Evolutionary conservation across 306 rosid genomes (phyloP), one percentile per base, ranked within the genome.

Genomic region (Vigna mungo): DNA sequence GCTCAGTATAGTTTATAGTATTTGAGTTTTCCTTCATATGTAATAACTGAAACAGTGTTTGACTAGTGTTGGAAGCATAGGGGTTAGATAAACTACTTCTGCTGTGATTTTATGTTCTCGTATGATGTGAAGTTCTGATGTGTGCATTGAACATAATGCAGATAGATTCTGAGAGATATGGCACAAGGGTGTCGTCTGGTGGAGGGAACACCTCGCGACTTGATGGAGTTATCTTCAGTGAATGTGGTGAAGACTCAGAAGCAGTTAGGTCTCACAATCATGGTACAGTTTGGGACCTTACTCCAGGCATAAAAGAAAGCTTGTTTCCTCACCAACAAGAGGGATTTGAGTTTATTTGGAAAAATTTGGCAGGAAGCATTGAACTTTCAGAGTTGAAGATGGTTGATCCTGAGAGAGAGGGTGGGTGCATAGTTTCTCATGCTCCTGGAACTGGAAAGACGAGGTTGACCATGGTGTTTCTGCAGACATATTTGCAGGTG

Each of bases 371-470:
- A 7, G 81, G 85, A 69, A 81, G 36, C 75, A 78, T 18, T 2
- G 67, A 78, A 27, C 76, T 78, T n/a, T 11, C 7, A 0, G 14
- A 14, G 52, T 39, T 85, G 51, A 78, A 69, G 72, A 81, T 12
- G 21, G 60, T 48, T 51, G 73, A 68, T n/a, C 78, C 75, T 30
- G 0, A 7, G 9, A 52, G 64, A 0, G 71, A 49, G 0, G 85
- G 88, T 8, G 88, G 88, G 0, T 85, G 88, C 76, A 85, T 85
- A 47, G 70, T 85, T 20, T 81, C 81, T 6, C 88, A 85, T 74
- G 85, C 85, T 34, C 88, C 88, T 8, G 88, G 88, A 30, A 85
- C 88, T 0, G 88, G 85, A 6, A 85, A 85, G 75, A 85, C 88
- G 0, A 21, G 81, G 18, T 23, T 85, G 39, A 74, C 88, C 4